A percentile compares a stretch with the other conserved stretches of the same genome.
Conservation (phyloP, 1,284 basidiomycete species). For the Boletus mariae region DNA sequence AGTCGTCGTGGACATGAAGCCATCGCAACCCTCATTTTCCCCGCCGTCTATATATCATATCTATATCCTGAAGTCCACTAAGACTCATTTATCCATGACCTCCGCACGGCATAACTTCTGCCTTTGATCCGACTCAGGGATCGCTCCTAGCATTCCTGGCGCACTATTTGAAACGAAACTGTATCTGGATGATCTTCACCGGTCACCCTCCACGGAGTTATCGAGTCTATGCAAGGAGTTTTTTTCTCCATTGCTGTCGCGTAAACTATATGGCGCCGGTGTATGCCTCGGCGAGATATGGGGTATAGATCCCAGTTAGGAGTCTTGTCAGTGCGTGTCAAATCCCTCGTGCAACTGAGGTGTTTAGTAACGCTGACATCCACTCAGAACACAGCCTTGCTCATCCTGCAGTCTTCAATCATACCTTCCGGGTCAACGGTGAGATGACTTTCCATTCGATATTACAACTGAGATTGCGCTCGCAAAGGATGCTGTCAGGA, state of each 20-base stretch:
- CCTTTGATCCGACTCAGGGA: constrained; percentile 31
- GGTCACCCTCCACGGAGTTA: constrained; percentile 1
- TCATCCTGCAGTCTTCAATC: not conserved
- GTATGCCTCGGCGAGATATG: constrained; percentile 19
- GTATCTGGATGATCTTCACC: constrained; percentile 7
- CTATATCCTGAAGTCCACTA: constrained; percentile 6
- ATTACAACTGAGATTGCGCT: constrained; percentile 28
- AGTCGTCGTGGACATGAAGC: constrained; percentile 6
- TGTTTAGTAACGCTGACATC: constrained; percentile 4
- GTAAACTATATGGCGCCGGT: constrained; percentile 7
- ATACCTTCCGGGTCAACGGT: not conserved
- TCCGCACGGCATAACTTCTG: constrained; percentile 8
- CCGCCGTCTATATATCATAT: not conserved
- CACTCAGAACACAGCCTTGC: constrained; percentile 13
- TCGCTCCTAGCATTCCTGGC: constrained; percentile 11
- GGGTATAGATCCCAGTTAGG: constrained; percentile 19
- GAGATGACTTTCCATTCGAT: constrained; percentile 6
- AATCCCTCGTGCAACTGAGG: constrained; percentile 7
- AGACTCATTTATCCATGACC: constrained; percentile 7
- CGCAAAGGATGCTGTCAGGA: not conserved
- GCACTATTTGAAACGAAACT: constrained; percentile 8
- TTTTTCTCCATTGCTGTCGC: constrained; percentile 16
- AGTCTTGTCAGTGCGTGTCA: constrained; percentile 8
- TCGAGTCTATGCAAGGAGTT: constrained; percentile 7
- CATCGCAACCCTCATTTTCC: constrained; percentile 7